Base-by-base conservation (phyloP, 73 alveolate species). In the Effrenium voratum region DNA sequence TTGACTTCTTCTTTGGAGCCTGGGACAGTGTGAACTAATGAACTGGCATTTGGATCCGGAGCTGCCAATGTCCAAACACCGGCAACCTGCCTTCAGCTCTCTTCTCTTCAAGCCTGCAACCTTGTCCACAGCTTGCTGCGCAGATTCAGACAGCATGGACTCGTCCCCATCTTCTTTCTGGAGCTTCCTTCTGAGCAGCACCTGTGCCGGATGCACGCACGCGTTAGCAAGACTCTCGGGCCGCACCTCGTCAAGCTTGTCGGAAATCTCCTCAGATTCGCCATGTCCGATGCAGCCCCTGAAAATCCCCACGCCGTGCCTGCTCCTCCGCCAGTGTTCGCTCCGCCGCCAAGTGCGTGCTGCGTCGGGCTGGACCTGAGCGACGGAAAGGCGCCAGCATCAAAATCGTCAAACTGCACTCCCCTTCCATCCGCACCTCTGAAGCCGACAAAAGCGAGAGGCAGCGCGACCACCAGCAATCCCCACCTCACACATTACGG, bases 1-100 rank as follows among this genome's bases (percentile, higher is more conserved):
- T 66, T 86, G 88, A 68, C 87, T 46, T 90, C 97, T 90, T 90
- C 76, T 90, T 90, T 32, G 97, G 97, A 3, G 97, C 97, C 97
- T 90, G 44, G 16, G n/a, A 24, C 36, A 73, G 12, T 52, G 63
- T 8, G 63, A 52, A 12, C 63, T 19, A 52, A 52, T 12, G 63
- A 52, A 52, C 26, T 8, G 8, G 63, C 19, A 52, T 52, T 52
- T 52, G 26, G 63, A 52, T 52, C 19, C 63, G 19, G 19, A 12
- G 63, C 8, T 52, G 8, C 63, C 63, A 52, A 19, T 19, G 8
- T 52, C 26, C 63, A 52, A 19, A 12, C 12, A 55, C 68, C 68
- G 22, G 68, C 68, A 55, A 55, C 68, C 45, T 40, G 87, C 97
- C 97, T 90, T 90, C 40, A 90, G 87, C 87, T 90, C 76, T 44